Percentiles rank a stretch among this genome's conserved stretches.
These are phyloP conservation scores for Aspergillus candidus DNA, from an alignment of 2,329 filamentous ascomycete species.

Conservation along the genomic window DNA sequence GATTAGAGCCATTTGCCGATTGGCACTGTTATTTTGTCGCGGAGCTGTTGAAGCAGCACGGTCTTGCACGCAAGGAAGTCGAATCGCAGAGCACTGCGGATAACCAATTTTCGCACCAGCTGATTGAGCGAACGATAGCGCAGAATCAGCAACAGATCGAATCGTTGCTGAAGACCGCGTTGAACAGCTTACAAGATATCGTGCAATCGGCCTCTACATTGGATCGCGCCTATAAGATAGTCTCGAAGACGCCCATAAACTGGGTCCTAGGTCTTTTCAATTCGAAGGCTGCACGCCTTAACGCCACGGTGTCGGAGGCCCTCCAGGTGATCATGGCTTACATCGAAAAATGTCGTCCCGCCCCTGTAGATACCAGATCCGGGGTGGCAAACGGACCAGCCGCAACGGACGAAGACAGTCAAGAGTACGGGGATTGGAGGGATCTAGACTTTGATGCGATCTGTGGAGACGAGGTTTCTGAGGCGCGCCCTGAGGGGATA, in stretches of 20 bases:
- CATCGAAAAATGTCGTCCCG: slow-evolving; percentile 23
- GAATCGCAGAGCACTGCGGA: slow-evolving; percentile 45
- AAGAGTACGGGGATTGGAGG: slow-evolving; percentile 57
- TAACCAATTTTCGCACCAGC: slow-evolving; percentile 38
- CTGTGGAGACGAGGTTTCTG: slow-evolving; percentile 25
- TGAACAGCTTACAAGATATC: slow-evolving; percentile 47
- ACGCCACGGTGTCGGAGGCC: slow-evolving; percentile 44
- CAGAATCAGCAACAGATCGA: slow-evolving; percentile 55
- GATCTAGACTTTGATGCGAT: slow-evolving; percentile 43
- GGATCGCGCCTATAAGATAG: slow-evolving; percentile 37
- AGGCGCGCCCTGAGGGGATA: slow-evolving; percentile 17
- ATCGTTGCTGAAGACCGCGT: slow-evolving; percentile 47
- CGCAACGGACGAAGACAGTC: slow-evolving; percentile 52
- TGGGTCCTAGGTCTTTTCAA: slow-evolving; percentile 50
- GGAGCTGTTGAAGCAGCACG: slow-evolving; percentile 50
- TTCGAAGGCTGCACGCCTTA: slow-evolving; percentile 39
- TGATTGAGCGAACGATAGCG: slow-evolving; percentile 48
- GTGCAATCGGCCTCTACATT: slow-evolving; percentile 39
- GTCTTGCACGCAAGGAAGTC: slow-evolving; percentile 51
- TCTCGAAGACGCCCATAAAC: slow-evolving; percentile 41
- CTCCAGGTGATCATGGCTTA: slow-evolving; percentile 46
- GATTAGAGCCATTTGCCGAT: slow-evolving; percentile 44
- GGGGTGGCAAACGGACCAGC: slow-evolving; percentile 15
- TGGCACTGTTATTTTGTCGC: slow-evolving; percentile 52
- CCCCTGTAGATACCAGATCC: slow-evolving; percentile 8